Conservation (phyloP, 148 eudicot species). For the Cornus florida region DNA sequence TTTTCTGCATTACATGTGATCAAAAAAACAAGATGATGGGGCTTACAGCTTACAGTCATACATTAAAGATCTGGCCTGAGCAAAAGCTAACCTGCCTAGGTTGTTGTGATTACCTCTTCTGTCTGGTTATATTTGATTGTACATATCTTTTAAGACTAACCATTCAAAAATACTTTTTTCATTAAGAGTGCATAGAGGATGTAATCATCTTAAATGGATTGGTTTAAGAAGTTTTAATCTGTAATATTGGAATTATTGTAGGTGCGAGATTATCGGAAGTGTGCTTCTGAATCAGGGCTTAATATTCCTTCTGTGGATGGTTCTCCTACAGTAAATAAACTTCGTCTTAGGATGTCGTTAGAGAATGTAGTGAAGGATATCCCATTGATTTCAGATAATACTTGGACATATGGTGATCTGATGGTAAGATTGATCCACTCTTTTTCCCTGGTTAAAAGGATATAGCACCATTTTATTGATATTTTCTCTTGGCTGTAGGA, state of each 20-base stretch:
- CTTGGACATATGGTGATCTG: constrained; percentile 97
- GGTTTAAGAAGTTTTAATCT: background rate
- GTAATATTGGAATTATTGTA: constrained; percentile 28
- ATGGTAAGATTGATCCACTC: constrained; percentile 57
- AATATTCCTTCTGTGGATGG: constrained; percentile 38
- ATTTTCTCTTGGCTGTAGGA: constrained; percentile 50
- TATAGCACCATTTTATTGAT: background rate
- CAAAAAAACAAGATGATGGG: background rate
- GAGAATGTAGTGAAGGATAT: constrained; percentile 96
- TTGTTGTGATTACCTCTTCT: background rate
- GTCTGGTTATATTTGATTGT: background rate
- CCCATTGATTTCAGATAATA: constrained; percentile 69
- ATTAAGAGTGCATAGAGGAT: background rate
- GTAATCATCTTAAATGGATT: background rate
- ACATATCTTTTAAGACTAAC: no score
- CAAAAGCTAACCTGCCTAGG: background rate
- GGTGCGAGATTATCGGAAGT: constrained; percentile 89
- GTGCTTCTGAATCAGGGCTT: constrained; percentile 47
- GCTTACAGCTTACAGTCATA: background rate
- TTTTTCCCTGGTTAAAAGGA: background rate
- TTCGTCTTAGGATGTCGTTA: constrained; percentile 82
- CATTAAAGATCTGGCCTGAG: background rate
- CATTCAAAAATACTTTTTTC: background rate
- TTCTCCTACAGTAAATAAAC: constrained; percentile 53
- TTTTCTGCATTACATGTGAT: background rate